Percentiles rank a stretch among this genome's conserved stretches.
These are phyloP conservation scores for Nyssa sinensis DNA, from an alignment of 148 eudicot species.

Conservation along the genomic window DNA sequence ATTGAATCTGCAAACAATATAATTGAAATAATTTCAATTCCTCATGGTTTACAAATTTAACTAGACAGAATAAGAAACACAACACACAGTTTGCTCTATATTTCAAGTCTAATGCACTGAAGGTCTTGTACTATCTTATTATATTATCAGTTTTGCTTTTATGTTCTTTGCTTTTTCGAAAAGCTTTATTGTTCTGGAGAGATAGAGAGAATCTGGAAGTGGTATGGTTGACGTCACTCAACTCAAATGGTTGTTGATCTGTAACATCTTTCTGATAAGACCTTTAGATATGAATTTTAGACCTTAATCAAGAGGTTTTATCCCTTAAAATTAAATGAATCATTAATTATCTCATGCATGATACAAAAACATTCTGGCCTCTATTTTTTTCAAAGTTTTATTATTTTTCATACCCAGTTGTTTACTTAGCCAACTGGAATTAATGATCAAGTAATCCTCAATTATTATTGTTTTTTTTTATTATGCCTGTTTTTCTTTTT, in stretches of 20 bases:
- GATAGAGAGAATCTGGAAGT: neutral
- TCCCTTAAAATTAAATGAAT: conserved; percentile 3
- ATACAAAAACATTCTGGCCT: no score
- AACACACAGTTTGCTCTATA: neutral
- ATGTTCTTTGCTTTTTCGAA: neutral
- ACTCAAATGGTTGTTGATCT: neutral
- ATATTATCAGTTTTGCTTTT: neutral
- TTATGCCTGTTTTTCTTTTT: no score
- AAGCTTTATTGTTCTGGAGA: neutral
- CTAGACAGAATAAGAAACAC: neutral
- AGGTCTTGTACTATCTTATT: neutral
- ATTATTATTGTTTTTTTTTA: no score
- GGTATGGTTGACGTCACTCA: neutral
- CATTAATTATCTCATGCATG: no score
- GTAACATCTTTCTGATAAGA: neutral
- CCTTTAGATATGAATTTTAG: neutral
- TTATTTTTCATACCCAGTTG: no score
- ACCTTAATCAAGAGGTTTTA: neutral
- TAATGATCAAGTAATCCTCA: no score
- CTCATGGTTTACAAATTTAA: neutral
- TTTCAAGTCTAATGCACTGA: neutral
- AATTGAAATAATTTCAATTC: neutral
- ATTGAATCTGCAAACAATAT: no score
- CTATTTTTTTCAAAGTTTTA: no score
- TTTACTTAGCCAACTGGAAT: no score